Evolutionary conservation across 495 filamentous ascomycete genomes (phyloP).

Genomic region (Daldinia vernicosa): DNA sequence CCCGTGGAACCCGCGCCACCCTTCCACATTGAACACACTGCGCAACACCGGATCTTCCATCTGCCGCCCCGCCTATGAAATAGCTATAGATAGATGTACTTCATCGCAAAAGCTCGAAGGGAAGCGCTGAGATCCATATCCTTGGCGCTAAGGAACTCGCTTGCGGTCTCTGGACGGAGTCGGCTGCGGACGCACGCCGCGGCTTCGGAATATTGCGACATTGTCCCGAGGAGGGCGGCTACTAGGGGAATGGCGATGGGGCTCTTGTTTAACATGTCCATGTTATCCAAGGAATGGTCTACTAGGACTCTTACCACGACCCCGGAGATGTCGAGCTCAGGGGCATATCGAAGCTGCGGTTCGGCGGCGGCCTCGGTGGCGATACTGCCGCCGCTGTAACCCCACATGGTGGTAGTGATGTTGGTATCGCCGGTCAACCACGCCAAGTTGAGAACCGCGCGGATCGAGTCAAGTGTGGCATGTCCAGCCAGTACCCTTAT

Average conservation of each 20-base stretch:
- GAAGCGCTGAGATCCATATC: neutral
- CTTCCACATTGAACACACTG: neutral
- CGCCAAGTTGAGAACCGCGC: neutral
- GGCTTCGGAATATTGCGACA: neutral
- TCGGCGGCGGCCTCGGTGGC: conserved; percentile 64
- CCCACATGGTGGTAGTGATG: conserved; percentile 53
- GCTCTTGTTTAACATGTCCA: neutral
- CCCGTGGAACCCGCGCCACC: neutral
- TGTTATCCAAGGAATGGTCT: neutral
- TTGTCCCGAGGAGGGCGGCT: neutral
- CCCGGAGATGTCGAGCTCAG: conserved; percentile 51
- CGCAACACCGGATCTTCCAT: neutral
- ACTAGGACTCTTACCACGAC: neutral
- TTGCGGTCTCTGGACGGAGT: neutral
- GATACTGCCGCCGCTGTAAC: conserved; percentile 65
- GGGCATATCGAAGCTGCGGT: conserved; percentile 62
- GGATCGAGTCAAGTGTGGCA: neutral
- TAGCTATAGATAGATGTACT: neutral
- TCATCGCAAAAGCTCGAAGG: neutral
- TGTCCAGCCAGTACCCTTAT: neutral
- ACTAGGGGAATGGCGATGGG: neutral
- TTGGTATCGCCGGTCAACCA: neutral
- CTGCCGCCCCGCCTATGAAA: neutral
- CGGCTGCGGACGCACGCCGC: neutral
- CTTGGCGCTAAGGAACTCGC: neutral